phyloP scores from a whole-genome alignment of 495 filamentous ascomycete genomes.

The Xylaria castorea region DNA sequence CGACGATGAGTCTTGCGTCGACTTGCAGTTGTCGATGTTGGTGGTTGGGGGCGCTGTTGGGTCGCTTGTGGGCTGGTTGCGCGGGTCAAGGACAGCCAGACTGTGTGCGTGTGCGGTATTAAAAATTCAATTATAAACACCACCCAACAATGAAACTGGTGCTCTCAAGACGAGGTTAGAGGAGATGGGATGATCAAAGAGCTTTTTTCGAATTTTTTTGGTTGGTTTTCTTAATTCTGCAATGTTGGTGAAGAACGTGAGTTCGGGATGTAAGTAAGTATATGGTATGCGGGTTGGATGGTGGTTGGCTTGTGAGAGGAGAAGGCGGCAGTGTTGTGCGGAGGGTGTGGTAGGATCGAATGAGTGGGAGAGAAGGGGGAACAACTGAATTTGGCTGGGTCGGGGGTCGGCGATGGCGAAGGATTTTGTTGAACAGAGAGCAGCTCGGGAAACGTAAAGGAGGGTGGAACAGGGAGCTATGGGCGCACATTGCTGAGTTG shows the following conservation, averaged over 20 bases:
- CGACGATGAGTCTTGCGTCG: slow-evolving; percentile 21
- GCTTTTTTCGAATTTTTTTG: slow-evolving; percentile 22
- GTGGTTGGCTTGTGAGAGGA: slow-evolving; percentile 39
- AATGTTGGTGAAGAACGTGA: slow-evolving; percentile 10
- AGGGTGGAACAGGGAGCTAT: slow-evolving; percentile 22
- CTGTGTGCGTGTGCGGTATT: slow-evolving; percentile 37
- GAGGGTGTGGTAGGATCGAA: slow-evolving; percentile 48
- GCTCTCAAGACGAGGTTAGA: slow-evolving; percentile 16
- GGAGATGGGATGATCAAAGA: slow-evolving; percentile 24
- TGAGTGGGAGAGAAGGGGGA: slow-evolving; percentile 40
- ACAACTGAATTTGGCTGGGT: slow-evolving; percentile 37
- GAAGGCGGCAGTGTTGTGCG: slow-evolving; percentile 39
- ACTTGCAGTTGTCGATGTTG: slow-evolving; percentile 32
- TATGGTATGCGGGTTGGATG: slow-evolving; percentile 31
- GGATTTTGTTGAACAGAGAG: slow-evolving; percentile 45
- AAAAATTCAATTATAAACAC: slow-evolving; percentile 29
- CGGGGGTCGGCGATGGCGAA: slow-evolving; percentile 45
- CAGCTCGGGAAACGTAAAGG: slow-evolving; percentile 22
- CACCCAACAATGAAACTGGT: slow-evolving; percentile 35
- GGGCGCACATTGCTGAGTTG: slow-evolving; percentile 25
- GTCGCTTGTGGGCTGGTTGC: slow-evolving; percentile 32
- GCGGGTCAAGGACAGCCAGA: slow-evolving; percentile 34
- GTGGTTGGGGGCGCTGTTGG: slow-evolving; percentile 39
- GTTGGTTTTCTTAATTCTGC: slow-evolving; percentile 23
- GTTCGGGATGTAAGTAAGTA: slow-evolving; percentile 23